Base-by-base conservation (phyloP, 129 eudicot species). In the Flaveria bidentis region DNA sequence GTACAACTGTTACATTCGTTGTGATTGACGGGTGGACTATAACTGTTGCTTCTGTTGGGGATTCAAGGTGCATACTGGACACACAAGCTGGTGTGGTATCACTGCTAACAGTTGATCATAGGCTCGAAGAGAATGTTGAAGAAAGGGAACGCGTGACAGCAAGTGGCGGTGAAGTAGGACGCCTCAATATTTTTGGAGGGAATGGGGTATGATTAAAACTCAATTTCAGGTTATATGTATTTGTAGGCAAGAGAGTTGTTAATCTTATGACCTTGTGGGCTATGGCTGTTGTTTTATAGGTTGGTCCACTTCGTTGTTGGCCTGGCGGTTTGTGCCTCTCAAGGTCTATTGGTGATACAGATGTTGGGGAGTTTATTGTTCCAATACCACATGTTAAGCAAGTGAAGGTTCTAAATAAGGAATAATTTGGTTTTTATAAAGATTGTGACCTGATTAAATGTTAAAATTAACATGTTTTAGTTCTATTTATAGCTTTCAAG, bases 271-370 rank as follows among this genome's bases (percentile, higher is more conserved):
- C 39, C 13, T 61, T 66, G 25, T 30, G 39, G 39, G 39, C 39
- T 33, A 33, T 33, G 20, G 33, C 68, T 73, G 12, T 67, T 76
- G 15, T 72, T 5, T 76, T 74, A 52, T 80, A 95, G 99, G 96
- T 91, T 71, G 99, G 99, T 73, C 99, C 99, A 2, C 91, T 95
- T 33, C 97, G 99, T 23, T 95, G 99, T 84, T 95, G 99, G 99
- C 99, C 99, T 70, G 99, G 99, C 58, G 99, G 99, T 17, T 85
- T 95, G 76, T 95, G 99, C 78, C 96, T 95, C 51, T 95, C 99
- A 11, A 86, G 99, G 78, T 95, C 99, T 25, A 95, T 95, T 14
- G 99, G 99, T 56, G 99, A 95, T 81, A 89, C 97, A 7, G 99
- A 95, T 86, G 99, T 95, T 62, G 99, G 99, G 76, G 99, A 95